Evolutionary conservation across 768 basidiomycete species (phyloP).

Genomic region (Serendipita sp.): DNA sequence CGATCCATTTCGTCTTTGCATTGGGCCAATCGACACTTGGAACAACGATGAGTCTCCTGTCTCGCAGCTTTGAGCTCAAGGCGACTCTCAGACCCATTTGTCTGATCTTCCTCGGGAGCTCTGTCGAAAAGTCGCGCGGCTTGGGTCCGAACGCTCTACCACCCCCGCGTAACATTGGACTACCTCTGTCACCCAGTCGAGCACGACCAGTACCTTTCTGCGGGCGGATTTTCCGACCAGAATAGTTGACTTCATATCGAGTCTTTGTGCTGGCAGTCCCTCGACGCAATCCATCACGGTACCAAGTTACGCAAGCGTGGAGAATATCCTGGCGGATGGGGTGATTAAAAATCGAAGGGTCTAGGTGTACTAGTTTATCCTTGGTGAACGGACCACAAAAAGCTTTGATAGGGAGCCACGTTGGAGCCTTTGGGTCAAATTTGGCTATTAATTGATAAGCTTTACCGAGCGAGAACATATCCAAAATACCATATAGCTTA

Average conservation of each 20-base stretch:
- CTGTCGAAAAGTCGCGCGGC: slow-evolving; percentile 82
- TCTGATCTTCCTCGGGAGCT: slow-evolving; percentile 83
- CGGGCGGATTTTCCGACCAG: slow-evolving; percentile 71
- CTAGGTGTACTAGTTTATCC: slow-evolving; percentile 21
- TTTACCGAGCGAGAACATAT: background rate
- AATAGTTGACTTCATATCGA: slow-evolving; percentile 77
- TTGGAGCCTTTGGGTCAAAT: background rate
- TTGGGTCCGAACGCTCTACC: slow-evolving; percentile 86
- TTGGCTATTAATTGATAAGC: background rate
- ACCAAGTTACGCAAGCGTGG: slow-evolving; percentile 78
- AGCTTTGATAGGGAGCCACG: background rate
- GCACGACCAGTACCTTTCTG: slow-evolving; percentile 90
- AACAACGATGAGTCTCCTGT: slow-evolving; percentile 61
- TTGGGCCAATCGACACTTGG: slow-evolving; percentile 54
- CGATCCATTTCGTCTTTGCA: slow-evolving; percentile 54
- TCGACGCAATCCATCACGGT: slow-evolving; percentile 78
- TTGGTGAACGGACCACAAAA: slow-evolving; percentile 4
- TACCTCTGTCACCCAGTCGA: slow-evolving; percentile 76
- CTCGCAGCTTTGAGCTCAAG: slow-evolving; percentile 65
- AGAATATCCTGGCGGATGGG: slow-evolving; percentile 86
- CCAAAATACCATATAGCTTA: background rate
- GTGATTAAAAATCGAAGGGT: slow-evolving; percentile 56
- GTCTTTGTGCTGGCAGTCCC: slow-evolving; percentile 87
- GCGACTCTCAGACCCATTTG: slow-evolving; percentile 89
- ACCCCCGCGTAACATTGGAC: slow-evolving; percentile 79